Conservation (phyloP, 1,284 basidiomycete genomes). For the Coriolopsis trogii region DNA sequence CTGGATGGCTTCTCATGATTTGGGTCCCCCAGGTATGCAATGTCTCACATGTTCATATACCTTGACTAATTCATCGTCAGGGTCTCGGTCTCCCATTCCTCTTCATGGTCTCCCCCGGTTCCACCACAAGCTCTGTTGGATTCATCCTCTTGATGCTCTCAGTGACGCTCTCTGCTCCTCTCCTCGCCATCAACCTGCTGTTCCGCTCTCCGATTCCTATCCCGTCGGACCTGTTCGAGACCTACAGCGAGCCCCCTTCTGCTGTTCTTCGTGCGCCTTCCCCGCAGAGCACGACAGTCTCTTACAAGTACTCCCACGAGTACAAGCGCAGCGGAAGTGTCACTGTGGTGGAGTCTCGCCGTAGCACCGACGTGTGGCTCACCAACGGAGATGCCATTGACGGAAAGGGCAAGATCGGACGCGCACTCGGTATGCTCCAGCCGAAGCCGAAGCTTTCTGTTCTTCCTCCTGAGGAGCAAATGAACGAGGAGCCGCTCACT, state of each 20-base stretch:
- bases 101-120: slow-evolving; percentile 43
- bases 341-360: slow-evolving; percentile 68
- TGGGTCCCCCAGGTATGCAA: slow-evolving; percentile 62
- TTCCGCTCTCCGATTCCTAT: slow-evolving; percentile 64
- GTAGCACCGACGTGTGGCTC: slow-evolving; percentile 73
- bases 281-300: slow-evolving; percentile 41
- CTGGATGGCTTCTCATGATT: slow-evolving; percentile 65
- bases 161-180: slow-evolving; percentile 64
- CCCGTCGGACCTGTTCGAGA: slow-evolving; percentile 63
- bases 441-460: slow-evolving; percentile 68
- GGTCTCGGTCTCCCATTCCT: slow-evolving; percentile 62
- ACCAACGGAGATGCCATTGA: slow-evolving; percentile 67
- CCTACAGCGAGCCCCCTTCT: slow-evolving; percentile 45
- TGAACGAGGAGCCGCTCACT: slow-evolving; percentile 40
- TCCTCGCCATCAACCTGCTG: slow-evolving; percentile 61
- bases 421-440: slow-evolving; percentile 59
- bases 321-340: slow-evolving; percentile 66
- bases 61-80: slow-evolving; percentile 37
- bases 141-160: slow-evolving; percentile 61
- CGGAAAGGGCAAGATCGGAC: slow-evolving; percentile 58
- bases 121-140: slow-evolving; percentile 39
- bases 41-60: background rate
- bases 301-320: slow-evolving; percentile 47
- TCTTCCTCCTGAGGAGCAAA: slow-evolving; percentile 53
- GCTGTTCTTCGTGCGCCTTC: slow-evolving; percentile 46